Percentiles rank a stretch among this genome's conserved stretches.
Conservation (phyloP, 129 eudicot species). For the Arctium lappa region DNA sequence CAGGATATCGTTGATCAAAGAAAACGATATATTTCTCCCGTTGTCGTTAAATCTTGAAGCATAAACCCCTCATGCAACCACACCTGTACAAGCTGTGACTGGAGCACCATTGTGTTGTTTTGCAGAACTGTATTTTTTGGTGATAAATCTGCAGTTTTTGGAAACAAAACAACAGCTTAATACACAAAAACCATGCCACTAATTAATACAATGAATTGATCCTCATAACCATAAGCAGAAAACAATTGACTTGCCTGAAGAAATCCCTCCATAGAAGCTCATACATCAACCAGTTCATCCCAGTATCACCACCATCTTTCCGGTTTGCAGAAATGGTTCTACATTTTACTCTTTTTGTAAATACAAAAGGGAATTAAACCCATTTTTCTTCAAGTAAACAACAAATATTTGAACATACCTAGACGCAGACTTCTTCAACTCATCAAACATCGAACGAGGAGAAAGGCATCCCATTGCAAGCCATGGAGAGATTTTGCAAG, state of each 20-base stretch:
- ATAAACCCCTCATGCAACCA: constrained; percentile 41
- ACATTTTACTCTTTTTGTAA: constrained; percentile 22
- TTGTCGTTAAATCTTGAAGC: not conserved
- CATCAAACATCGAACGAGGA: constrained; percentile 92
- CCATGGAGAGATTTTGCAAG: constrained; percentile 97
- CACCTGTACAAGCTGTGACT: constrained; percentile 80
- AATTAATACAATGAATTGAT: not conserved
- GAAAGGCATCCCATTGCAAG: constrained; percentile 97
- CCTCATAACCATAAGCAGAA: not conserved
- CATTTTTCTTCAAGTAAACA: not conserved
- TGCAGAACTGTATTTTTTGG: constrained; percentile 79
- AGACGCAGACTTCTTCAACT: constrained; percentile 78
- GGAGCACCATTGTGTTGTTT: constrained; percentile 66
- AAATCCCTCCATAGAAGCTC: constrained; percentile 98
- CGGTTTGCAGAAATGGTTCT: constrained; percentile 57
- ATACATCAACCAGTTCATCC: constrained; percentile 87
- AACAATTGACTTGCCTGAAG: constrained; percentile 56
- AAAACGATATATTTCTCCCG: not conserved
- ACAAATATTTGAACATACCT: constrained; percentile 36
- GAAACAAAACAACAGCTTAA: not conserved
- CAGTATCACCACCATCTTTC: constrained; percentile 71
- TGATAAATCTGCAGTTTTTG: constrained; percentile 57
- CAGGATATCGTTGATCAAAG: not conserved
- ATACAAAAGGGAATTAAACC: not conserved
- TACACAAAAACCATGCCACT: not conserved